A percentile compares a stretch with the other conserved stretches of the same genome.
Evolutionary conservation across 2,329 filamentous ascomycete genomes (phyloP).

Genomic region (Phaeoacremonium minimum): DNA sequence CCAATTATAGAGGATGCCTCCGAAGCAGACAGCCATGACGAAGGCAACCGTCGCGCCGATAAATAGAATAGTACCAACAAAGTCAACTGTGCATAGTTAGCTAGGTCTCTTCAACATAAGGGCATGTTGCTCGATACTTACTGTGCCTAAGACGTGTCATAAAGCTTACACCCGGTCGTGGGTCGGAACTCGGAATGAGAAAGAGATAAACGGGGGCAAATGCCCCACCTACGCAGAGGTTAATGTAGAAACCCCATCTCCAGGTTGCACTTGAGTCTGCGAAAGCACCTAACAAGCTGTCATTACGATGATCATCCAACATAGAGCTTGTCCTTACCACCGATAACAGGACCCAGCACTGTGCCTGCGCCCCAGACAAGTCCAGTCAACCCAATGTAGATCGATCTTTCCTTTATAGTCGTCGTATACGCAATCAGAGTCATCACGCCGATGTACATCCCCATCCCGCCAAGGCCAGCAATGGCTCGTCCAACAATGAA

Average conservation of each 20-base stretch:
- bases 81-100: slow-evolving; percentile 39
- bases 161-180: slow-evolving; percentile 9
- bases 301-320: no score
- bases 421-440: slow-evolving; percentile 4
- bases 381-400: slow-evolving; percentile 3
- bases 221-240: slow-evolving; percentile 41
- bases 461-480: slow-evolving; percentile 10
- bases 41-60: slow-evolving; percentile 32
- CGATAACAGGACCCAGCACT: slow-evolving; percentile 1
- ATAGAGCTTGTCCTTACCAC: no score
- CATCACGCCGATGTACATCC: slow-evolving; percentile 8
- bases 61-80: slow-evolving; percentile 35
- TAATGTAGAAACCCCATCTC: slow-evolving; percentile 52
- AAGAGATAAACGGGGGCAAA: slow-evolving; percentile 21
- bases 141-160: slow-evolving; percentile 16
- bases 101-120: no score
- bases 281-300: slow-evolving; percentile 30
- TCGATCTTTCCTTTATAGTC: slow-evolving; percentile 5
- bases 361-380: slow-evolving; percentile 4
- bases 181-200: slow-evolving; percentile 17
- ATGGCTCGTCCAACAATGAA: slow-evolving; percentile 16
- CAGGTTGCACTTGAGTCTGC: slow-evolving; percentile 33
- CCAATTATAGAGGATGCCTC: slow-evolving; percentile 45
- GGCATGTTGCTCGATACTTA: not conserved
- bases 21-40: slow-evolving; percentile 46